phyloP scores from a whole-genome alignment of 2,329 filamentous ascomycete genomes.

The Hyphodiscus sp. region DNA sequence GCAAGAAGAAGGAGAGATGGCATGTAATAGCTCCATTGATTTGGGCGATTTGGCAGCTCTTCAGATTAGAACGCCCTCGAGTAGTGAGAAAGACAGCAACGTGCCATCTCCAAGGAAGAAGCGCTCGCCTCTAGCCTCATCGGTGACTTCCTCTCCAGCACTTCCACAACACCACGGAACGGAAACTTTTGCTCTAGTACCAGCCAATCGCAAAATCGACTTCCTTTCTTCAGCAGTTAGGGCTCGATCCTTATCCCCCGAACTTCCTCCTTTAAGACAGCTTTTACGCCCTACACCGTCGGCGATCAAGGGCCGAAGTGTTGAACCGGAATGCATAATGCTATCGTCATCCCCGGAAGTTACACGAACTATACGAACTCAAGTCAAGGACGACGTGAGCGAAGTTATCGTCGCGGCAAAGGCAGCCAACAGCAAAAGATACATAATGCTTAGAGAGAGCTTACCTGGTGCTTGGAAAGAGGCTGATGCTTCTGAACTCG shows the following conservation, averaged over 20 bases:
- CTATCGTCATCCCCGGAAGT: neutral
- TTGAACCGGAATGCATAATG: neutral
- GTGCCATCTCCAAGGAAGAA: constrained; percentile 2
- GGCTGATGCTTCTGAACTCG: constrained; percentile 16
- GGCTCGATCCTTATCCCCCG: neutral
- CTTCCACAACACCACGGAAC: neutral
- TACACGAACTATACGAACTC: neutral
- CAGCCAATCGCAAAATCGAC: neutral
- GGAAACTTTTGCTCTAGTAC: neutral
- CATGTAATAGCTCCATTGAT: too few species aligned
- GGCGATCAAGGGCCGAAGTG: neutral
- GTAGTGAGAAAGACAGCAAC: neutral
- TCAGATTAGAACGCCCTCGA: neutral
- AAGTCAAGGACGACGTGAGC: neutral
- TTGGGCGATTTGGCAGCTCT: too few species aligned
- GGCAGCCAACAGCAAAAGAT: constrained; percentile 28
- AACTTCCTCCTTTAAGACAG: neutral
- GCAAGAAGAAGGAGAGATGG: neutral
- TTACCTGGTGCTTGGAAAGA: constrained; percentile 31
- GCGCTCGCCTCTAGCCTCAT: neutral
- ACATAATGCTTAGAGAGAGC: constrained; percentile 29
- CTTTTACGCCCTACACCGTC: neutral
- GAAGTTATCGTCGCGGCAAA: neutral
- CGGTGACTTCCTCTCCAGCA: constrained; percentile 36
- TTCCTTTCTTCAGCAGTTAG: neutral